phyloP scores from a whole-genome alignment of 106 monocot species.

The Vanilla planifolia region DNA sequence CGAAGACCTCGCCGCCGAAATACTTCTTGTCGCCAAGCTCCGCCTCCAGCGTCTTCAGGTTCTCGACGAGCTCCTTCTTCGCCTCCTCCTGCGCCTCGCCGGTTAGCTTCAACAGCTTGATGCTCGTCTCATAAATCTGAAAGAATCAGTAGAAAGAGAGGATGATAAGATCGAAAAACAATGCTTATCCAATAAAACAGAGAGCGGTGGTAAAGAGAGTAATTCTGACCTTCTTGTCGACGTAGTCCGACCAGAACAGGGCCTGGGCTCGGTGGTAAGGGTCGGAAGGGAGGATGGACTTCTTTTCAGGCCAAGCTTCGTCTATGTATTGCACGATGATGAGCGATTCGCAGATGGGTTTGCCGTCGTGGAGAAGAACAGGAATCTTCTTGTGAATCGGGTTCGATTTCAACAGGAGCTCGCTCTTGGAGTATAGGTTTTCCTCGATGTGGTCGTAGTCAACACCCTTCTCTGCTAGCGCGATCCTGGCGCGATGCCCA shows the following conservation, averaged over 20 bases:
- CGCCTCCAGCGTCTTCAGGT: conserved; percentile 29
- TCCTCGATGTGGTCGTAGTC: conserved; percentile 38
- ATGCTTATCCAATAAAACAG: too few relatives aligned
- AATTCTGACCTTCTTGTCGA: conserved; percentile 20
- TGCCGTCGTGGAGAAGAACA: conserved; percentile 39
- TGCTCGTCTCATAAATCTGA: conserved; percentile 25
- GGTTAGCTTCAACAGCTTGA: conserved; percentile 36
- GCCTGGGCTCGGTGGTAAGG: conserved; percentile 15
- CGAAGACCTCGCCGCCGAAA: conserved; percentile 49
- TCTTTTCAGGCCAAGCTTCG: conserved; percentile 17
- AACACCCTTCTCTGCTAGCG: conserved; percentile 35
- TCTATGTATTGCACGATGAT: conserved; percentile 42
- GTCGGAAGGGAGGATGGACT: conserved; percentile 18
- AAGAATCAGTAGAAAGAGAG: background rate
- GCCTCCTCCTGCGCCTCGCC: conserved; percentile 41
- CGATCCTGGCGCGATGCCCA: conserved; percentile 25
- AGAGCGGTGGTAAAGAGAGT: too few relatives aligned
- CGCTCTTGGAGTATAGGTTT: conserved; percentile 23
- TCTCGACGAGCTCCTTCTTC: conserved; percentile 30
- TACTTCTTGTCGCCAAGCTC: conserved; percentile 51
- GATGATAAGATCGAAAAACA: background rate
- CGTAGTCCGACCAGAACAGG: conserved; percentile 24
- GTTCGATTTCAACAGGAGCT: conserved; percentile 24
- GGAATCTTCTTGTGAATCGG: conserved; percentile 38
- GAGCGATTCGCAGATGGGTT: conserved; percentile 37